Conservation (phyloP, 495 filamentous ascomycete genomes). For the Xylaria telfairii region DNA sequence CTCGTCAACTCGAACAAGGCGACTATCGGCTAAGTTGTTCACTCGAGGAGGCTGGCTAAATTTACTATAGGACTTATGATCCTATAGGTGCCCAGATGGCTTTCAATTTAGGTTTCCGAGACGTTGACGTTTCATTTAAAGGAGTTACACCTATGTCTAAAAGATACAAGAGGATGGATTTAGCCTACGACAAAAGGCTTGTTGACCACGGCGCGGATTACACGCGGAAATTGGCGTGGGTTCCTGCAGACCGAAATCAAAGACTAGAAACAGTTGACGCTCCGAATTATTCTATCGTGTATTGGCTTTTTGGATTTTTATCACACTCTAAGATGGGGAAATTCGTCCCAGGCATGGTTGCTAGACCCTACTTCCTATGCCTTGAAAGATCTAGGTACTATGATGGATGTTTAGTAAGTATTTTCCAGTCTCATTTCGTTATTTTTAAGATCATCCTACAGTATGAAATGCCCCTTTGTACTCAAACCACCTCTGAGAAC, state of each 20-base stretch:
- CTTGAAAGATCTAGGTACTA: neutral
- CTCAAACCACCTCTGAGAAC: neutral
- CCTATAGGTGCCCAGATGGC: neutral
- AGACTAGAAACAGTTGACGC: neutral
- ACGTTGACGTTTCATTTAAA: neutral
- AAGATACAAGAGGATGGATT: neutral
- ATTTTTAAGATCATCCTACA: neutral
- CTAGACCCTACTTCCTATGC: neutral
- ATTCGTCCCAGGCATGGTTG: neutral
- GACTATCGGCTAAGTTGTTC: slow-evolving; percentile 5
- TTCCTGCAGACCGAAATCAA: neutral
- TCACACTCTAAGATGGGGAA: too few species aligned
- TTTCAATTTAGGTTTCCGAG: slow-evolving; percentile 6
- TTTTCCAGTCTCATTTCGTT: neutral
- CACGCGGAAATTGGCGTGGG: neutral
- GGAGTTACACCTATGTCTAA: neutral
- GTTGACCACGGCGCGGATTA: slow-evolving; percentile 6
- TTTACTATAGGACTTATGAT: neutral
- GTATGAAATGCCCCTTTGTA: too few species aligned
- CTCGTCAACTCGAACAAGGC: too few species aligned
- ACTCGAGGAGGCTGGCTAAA: neutral
- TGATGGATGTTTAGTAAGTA: slow-evolving; percentile 15
- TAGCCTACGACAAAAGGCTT: neutral
- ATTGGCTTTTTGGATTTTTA: neutral
- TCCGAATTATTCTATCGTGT: neutral